Base-by-base conservation (phyloP, 2,329 filamentous ascomycete genomes). In the Diaporthe vexans region DNA sequence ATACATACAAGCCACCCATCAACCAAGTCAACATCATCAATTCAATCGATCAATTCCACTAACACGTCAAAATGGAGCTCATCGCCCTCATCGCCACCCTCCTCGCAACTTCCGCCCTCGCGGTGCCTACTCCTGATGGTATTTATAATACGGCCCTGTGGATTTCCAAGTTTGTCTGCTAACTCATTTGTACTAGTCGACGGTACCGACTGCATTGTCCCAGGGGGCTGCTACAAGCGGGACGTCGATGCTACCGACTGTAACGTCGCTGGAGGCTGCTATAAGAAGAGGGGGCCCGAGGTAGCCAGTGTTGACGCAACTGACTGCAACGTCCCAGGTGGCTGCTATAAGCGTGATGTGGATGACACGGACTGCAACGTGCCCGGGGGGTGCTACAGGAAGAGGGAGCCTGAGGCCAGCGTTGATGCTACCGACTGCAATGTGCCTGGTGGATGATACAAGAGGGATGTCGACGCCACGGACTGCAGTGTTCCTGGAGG, bases 51-150 rank as follows among this genome's bases (percentile, higher is more conserved):
- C 15, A 13, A 11, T 21, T 13, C 21, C 6, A 43, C 6, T 6
- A 40, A 59, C 0, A 5, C n/a, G 19, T 10, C 17, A 54, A 1
- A 29, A 73, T 73, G 72, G 61, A 73, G 43, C 35, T 35, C 7
- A 33, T 46, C n/a, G 9, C 65, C 19, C 26, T 73, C 26, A 6
- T 70, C 61, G 51, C 63, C 43, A 29, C 63, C n/a, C 33, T 73
- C 63, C 63, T 73, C 56, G n/a, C 59, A 26, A n/a, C 54, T 10
- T 37, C 65, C 17, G 56, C 52, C n/a, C 26, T 51, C 26, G 40
- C 46, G 21, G 19, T 40, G 6, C 65, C 48, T 21, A 43, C 48
- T 17, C 21, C 35, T 19, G 26, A 48, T 33, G 59, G 40, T 33
- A 48, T 2, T 4, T 33, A 33, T 33, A 33, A n/a, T 29, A 19